Base-by-base conservation (phyloP, 441 rosid species). In the Populus hybrid region DNA sequence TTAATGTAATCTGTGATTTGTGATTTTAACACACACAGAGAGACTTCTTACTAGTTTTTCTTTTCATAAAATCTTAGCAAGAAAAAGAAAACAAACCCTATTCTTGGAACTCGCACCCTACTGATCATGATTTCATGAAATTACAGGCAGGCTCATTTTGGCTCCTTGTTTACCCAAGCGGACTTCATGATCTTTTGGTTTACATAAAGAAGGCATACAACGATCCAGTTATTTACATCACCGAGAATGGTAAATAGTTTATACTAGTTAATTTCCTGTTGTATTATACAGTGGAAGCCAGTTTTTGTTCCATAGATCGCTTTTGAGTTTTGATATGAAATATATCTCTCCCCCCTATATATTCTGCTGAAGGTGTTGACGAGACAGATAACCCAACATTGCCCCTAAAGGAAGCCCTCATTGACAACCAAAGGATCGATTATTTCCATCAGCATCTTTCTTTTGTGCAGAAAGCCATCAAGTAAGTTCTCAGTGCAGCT, bases 141-240 rank as follows among this genome's bases (percentile, higher is more conserved):
- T 32, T 20, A 28, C 70, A 77, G 80, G 70, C 75, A 21, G 75
- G 59, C 26, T 71, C 70, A 0, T 34, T 34, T 5, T 77, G 80
- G 80, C 75, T 77, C 16, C 65, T 59, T 16, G 26, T 77, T 8
- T 61, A 70, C 34, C 80, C 80, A 6, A 14, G 59, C 8, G 80
- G 80, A 61, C 23, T 77, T 16, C 40, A 23, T 23, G 70, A 71
- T 8, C 61, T 71, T 6, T 46, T 77, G 70, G 26, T 59, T 9
- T 77, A 77, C 75, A 63, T 36, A 9, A 59, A 36, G 59, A 46
- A 30, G 10, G 38, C 28, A 14, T 77, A 70, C 70, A 61, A 77
- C 14, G 64, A 70, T 28, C 75, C 75, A 16, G 38, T 64, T 14
- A 71, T 77, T 24, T 77, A 70, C 63, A 77, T 77, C 35, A 77